A percentile compares a stretch with the other conserved stretches of the same genome.
phyloP scores from a whole-genome alignment of 306 rosid genomes.

The Ormosia semicastrata region DNA sequence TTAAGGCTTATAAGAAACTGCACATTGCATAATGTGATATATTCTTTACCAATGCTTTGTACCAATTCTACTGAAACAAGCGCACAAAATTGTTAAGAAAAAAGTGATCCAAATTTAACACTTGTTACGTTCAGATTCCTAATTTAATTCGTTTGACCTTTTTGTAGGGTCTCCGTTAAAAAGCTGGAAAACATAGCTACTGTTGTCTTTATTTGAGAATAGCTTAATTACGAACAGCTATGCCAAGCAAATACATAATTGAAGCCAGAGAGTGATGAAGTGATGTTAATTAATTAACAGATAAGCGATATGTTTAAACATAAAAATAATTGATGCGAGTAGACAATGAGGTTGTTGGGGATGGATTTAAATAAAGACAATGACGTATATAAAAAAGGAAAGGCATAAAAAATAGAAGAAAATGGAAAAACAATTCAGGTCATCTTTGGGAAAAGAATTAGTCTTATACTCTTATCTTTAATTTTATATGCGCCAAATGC shows the following conservation, averaged over 20 bases:
- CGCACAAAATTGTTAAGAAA: background rate
- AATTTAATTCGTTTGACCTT: background rate
- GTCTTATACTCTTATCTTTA: background rate
- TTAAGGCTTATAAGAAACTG: too few relatives aligned
- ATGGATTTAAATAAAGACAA: background rate
- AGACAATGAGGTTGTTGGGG: background rate
- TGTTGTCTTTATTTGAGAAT: background rate
- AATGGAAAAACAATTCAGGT: background rate
- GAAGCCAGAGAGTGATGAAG: conserved; percentile 1
- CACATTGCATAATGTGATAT: background rate
- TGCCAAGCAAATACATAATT: background rate
- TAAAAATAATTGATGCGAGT: background rate
- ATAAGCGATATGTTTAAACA: background rate
- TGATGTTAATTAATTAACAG: background rate
- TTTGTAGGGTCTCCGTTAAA: background rate
- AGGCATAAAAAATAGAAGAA: background rate
- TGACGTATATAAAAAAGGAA: background rate
- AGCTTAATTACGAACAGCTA: background rate
- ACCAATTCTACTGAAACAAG: background rate
- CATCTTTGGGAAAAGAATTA: background rate
- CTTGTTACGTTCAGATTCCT: background rate
- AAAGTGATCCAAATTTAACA: background rate
- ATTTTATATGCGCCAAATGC: background rate
- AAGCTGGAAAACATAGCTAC: background rate
- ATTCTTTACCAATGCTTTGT: background rate